A percentile compares a stretch with the other conserved stretches of the same genome.
phyloP scores from a whole-genome alignment of 2,329 filamentous ascomycete genomes.

The Phaeoacremonium minimum region DNA sequence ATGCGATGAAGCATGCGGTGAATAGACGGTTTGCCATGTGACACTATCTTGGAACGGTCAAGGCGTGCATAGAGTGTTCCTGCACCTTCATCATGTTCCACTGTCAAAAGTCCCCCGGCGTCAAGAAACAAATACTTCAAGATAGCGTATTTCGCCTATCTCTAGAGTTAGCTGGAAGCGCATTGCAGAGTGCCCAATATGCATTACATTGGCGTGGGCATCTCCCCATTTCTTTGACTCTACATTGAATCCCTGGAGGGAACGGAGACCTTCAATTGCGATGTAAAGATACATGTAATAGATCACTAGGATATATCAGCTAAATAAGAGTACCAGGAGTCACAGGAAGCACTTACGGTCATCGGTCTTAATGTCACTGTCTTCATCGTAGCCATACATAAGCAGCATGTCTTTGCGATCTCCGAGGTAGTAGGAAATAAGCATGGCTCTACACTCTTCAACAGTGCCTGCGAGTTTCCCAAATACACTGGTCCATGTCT shows the following conservation, averaged over 20 bases:
- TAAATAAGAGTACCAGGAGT: conserved; percentile 1
- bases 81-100: conserved; percentile 39
- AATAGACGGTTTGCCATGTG: conserved; percentile 52
- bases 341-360: conserved; percentile 25
- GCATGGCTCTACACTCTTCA: conserved; percentile 48
- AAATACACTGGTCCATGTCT: conserved; percentile 61
- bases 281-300: conserved; percentile 36
- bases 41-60: conserved; percentile 52
- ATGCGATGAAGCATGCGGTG: conserved; percentile 54
- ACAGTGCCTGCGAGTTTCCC: conserved; percentile 54
- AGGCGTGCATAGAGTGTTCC: conserved; percentile 48
- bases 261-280: conserved; percentile 33
- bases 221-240: conserved; percentile 36
- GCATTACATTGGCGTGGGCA: conserved; percentile 29
- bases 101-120: conserved; percentile 43
- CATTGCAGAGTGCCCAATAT: not conserved
- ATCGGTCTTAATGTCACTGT: conserved; percentile 26
- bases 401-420: conserved; percentile 34
- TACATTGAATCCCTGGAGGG: conserved; percentile 30
- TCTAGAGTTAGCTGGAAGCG: not conserved
- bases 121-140: conserved; percentile 53
- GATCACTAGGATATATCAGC: conserved; percentile 18
- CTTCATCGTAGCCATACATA: conserved; percentile 33
- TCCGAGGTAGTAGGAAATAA: conserved; percentile 38
- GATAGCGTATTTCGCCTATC: conserved; percentile 57